Conservation (phyloP, 345 rosid genomes). For the Iberis pinnata region DNA sequence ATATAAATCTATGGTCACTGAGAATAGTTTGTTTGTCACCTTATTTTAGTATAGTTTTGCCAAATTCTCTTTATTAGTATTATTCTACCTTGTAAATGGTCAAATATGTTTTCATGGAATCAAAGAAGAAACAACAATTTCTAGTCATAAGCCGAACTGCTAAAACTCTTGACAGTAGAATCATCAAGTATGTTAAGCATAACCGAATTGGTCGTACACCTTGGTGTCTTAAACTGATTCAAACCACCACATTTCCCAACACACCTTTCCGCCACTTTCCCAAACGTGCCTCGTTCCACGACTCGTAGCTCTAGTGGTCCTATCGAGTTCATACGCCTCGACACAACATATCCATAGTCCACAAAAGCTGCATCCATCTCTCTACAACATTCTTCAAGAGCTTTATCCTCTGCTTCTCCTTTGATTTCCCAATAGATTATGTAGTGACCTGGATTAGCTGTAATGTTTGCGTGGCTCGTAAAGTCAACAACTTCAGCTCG, state of each 20-base stretch:
- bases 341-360: slow-evolving; percentile 78
- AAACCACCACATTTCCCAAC: slow-evolving; percentile 69
- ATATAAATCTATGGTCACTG: too few species aligned
- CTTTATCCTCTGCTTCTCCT: slow-evolving; percentile 64
- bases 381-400: slow-evolving; percentile 59
- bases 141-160: slow-evolving; percentile 55
- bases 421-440: slow-evolving; percentile 82
- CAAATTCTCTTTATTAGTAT: too few species aligned
- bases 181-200: slow-evolving; percentile 57
- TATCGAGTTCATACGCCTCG: slow-evolving; percentile 63
- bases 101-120: neutral
- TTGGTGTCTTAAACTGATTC: slow-evolving; percentile 93
- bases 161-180: slow-evolving; percentile 48
- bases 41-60: too few species aligned
- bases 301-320: slow-evolving; percentile 83
- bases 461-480: slow-evolving; percentile 70
- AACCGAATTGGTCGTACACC: slow-evolving; percentile 65
- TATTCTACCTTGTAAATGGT: too few species aligned
- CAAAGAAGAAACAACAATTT: slow-evolving; percentile 12
- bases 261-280: slow-evolving; percentile 62
- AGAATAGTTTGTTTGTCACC: too few species aligned
- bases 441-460: slow-evolving; percentile 68
- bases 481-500: slow-evolving; percentile 72
- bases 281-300: slow-evolving; percentile 65
- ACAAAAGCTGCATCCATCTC: slow-evolving; percentile 73